A percentile compares a stretch with the other conserved stretches of the same genome.
These are phyloP conservation scores for Platanus orientalis DNA, from an alignment of 164 flowering plant genomes.

Conservation along the genomic window DNA sequence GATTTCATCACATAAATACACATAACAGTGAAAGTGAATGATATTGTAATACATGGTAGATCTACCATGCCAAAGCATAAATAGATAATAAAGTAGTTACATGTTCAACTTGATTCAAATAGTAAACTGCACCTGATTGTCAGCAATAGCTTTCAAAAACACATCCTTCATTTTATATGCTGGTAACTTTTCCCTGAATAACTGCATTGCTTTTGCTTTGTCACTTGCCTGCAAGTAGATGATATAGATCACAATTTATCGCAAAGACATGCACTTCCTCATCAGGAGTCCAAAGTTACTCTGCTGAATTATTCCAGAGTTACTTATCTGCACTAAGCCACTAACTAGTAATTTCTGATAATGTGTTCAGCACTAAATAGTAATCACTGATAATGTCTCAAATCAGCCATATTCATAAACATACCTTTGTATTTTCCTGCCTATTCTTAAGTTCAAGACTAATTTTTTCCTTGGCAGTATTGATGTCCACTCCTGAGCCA, in stretches of 20 bases:
- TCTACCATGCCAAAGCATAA: not conserved
- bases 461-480: conserved; percentile 44
- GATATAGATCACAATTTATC: not conserved
- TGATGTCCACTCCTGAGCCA: conserved; percentile 14
- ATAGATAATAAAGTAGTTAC: not conserved
- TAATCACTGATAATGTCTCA: not conserved
- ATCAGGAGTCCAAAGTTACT: not conserved
- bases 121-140: conserved; percentile 59
- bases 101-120: not conserved
- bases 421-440: conserved; percentile 66
- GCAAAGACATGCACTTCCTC: not conserved
- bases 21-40: no score
- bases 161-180: conserved; percentile 71
- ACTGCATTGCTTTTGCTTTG: conserved; percentile 47
- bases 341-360: not conserved
- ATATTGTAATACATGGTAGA: not conserved
- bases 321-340: not conserved
- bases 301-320: not conserved
- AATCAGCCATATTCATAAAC: conserved; percentile 1
- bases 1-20: no score
- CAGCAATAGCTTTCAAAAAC: conserved; percentile 73
- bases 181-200: conserved; percentile 83
- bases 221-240: conserved; percentile 45
- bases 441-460: conserved; percentile 57
- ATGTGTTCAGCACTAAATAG: not conserved